Evolutionary conservation across 495 filamentous ascomycete species (phyloP).

Genomic region (Penicillium roqueforti): DNA sequence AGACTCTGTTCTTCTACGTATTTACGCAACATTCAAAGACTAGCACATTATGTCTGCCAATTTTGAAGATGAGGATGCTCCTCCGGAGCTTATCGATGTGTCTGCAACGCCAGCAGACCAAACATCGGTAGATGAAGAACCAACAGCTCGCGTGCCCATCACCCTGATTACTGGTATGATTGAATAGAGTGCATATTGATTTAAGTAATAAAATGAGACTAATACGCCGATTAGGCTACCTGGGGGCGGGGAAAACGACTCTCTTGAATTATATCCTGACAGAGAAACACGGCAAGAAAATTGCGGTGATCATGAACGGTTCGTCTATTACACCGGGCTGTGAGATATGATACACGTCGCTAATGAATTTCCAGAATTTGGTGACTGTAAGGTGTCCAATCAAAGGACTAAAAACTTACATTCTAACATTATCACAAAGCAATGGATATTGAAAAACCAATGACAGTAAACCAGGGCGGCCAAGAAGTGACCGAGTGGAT

Average conservation of each 20-base stretch:
- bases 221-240: conserved; percentile 54
- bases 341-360: conserved; percentile 4
- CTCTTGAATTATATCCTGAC: conserved; percentile 92
- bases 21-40: neutral
- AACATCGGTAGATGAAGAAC: conserved; percentile 18
- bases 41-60: conserved; percentile 31
- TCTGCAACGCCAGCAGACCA: conserved; percentile 29
- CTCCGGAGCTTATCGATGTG: conserved; percentile 66
- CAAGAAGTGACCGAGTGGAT: conserved; percentile 92
- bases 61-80: conserved; percentile 65
- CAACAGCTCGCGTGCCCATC: conserved; percentile 69
- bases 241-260: conserved; percentile 94
- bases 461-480: conserved; percentile 81
- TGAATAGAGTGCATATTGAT: neutral
- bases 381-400: conserved; percentile 65
- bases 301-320: conserved; percentile 97
- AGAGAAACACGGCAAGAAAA: conserved; percentile 91
- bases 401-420: neutral
- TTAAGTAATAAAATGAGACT: neutral
- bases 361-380: conserved; percentile 66
- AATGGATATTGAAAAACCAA: conserved; percentile 87
- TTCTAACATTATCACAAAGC: conserved; percentile 46
- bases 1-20: neutral
- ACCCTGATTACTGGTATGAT: conserved; percentile 84
- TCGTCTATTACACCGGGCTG: conserved; percentile 17